A percentile compares a stretch with the other conserved stretches of the same genome.
Evolutionary conservation across 305 asterid species (phyloP).

Genomic region (Andrographis paniculata): DNA sequence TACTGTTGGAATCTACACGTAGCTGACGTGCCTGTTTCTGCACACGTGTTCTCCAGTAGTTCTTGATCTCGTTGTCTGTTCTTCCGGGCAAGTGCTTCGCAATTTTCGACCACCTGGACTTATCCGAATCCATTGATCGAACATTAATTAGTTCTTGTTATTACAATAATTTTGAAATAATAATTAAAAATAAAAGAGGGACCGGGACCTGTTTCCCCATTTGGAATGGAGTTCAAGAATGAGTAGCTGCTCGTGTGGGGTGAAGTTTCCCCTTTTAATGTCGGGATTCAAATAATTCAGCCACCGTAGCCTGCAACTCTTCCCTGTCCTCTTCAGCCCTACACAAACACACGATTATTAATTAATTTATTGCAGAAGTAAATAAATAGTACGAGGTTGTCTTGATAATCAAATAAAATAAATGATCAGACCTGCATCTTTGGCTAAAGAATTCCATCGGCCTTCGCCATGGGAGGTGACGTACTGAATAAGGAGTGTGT

Average conservation of each 20-base stretch:
- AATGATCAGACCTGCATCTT: conserved; percentile 55
- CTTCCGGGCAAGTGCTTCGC: conserved; percentile 84
- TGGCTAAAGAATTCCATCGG: conserved; percentile 72
- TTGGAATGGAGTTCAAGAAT: conserved; percentile 91
- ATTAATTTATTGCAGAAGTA: no score
- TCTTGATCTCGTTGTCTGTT: conserved; percentile 90
- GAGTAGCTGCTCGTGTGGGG: conserved; percentile 71
- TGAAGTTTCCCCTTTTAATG: conserved; percentile 68
- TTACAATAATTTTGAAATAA: no score
- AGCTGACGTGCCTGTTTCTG: conserved; percentile 94
- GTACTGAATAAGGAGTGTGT: conserved; percentile 58
- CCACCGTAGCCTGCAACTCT: conserved; percentile 94
- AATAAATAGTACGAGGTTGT: no score
- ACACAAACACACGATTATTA: not conserved
- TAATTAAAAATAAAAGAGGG: not conserved
- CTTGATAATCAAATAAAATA: not conserved
- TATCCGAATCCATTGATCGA: no score
- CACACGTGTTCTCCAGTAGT: conserved; percentile 92
- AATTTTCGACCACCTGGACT: conserved; percentile 79
- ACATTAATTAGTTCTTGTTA: no score
- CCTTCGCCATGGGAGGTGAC: conserved; percentile 74
- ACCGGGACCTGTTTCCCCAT: conserved; percentile 71
- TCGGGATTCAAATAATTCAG: conserved; percentile 86
- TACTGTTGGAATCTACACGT: conserved; percentile 69
- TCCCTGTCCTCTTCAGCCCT: conserved; percentile 92